Conservation (phyloP, 768 basidiomycete species). For the Infundibulicybe gibba region DNA sequence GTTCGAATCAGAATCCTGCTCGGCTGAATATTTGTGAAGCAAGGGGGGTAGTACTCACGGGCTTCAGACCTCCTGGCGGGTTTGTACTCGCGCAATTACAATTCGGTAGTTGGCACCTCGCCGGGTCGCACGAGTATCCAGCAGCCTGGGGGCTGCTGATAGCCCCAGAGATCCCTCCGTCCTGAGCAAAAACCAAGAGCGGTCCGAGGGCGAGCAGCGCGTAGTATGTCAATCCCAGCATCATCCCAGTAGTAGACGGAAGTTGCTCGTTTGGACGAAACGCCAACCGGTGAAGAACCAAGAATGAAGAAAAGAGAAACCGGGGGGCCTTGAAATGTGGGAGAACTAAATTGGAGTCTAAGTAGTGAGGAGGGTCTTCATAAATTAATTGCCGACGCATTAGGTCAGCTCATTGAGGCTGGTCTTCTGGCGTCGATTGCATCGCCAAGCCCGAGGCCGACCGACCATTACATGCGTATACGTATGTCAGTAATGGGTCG, state of each 20-base stretch:
- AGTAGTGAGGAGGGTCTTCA: too few relatives aligned
- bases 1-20: background rate
- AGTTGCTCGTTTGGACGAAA: too few relatives aligned
- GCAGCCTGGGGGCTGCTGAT: conserved; percentile 50
- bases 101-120: conserved; percentile 60
- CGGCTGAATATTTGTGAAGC: background rate
- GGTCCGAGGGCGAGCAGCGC: conserved; percentile 24
- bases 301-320: background rate
- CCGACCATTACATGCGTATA: too few relatives aligned
- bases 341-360: too few relatives aligned
- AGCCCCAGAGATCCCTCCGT: conserved; percentile 53
- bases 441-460: too few relatives aligned
- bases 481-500: too few relatives aligned
- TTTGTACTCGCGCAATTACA: conserved; percentile 73
- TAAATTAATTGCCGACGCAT: too few relatives aligned
- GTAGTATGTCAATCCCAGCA: conserved; percentile 6
- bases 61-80: conserved; percentile 67
- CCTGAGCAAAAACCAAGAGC: conserved; percentile 39
- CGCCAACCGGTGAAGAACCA: background rate
- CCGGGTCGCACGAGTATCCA: conserved; percentile 68
- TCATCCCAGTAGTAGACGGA: too few relatives aligned
- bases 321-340: background rate
- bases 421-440: too few relatives aligned
- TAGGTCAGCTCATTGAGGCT: too few relatives aligned
- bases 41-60: conserved; percentile 39